These are phyloP conservation scores for Venturia oleaginea DNA, from an alignment of 2,329 filamentous ascomycete species.

Conservation along the genomic window DNA sequence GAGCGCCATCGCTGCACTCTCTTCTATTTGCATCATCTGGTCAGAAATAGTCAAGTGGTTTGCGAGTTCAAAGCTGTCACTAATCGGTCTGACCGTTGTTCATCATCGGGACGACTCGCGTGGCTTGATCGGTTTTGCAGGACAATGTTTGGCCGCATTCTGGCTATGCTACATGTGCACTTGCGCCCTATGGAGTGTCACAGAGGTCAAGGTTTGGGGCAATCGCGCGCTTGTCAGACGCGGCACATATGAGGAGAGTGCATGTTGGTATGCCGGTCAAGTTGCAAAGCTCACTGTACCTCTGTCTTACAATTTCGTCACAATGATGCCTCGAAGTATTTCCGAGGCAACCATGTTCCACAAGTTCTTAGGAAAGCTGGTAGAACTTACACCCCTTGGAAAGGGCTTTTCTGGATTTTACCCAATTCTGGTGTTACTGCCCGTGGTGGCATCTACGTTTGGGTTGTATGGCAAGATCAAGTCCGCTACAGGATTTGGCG, in stretches of 20 bases:
- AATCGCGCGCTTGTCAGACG: constrained; percentile 82
- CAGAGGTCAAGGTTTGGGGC: constrained; percentile 94
- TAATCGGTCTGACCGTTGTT: constrained; percentile 59
- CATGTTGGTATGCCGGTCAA: constrained; percentile 92
- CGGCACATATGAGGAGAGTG: constrained; percentile 86
- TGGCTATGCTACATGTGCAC: constrained; percentile 98
- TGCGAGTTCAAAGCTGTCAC: constrained; percentile 59
- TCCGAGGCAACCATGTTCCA: constrained; percentile 79
- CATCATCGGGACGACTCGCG: constrained; percentile 64
- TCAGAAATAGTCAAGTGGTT: constrained; percentile 85
- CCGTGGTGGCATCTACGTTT: constrained; percentile 77
- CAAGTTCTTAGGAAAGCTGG: constrained; percentile 70
- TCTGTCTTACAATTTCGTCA: constrained; percentile 92
- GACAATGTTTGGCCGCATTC: constrained; percentile 70
- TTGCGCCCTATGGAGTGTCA: constrained; percentile 77
- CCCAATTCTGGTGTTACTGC: constrained; percentile 77
- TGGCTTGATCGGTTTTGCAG: constrained; percentile 73
- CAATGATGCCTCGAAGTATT: constrained; percentile 66
- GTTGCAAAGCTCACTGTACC: constrained; percentile 89
- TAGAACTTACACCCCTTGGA: constrained; percentile 75
- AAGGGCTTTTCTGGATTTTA: constrained; percentile 51
- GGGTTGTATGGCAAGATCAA: constrained; percentile 79
- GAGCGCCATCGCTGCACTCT: constrained; percentile 60
- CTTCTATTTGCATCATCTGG: constrained; percentile 81
- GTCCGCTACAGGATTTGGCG: constrained; percentile 68